A percentile compares a stretch with the other conserved stretches of the same genome.
These are phyloP conservation scores for Leccinum subrobustum DNA, from an alignment of 1,284 basidiomycete genomes.

Conservation along the genomic window DNA sequence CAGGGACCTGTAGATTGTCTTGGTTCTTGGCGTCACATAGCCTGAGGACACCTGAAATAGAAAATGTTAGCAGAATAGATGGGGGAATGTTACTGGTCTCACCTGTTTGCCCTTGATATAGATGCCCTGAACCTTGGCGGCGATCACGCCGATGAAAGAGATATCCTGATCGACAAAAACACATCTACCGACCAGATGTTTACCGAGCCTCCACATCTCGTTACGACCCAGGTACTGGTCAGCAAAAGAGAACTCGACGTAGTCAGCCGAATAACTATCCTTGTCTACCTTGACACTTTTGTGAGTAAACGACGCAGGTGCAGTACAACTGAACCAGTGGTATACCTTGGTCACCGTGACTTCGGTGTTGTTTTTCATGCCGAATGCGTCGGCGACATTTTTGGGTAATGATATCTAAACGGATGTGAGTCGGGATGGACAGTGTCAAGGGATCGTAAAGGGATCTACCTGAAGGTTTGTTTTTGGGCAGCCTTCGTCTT, in stretches of 20 bases:
- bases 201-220: conserved; percentile 89
- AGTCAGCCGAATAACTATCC: conserved; percentile 66
- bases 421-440: conserved; percentile 7
- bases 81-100: conserved; percentile 17
- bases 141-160: conserved; percentile 73
- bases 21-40: conserved; percentile 81
- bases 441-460: conserved; percentile 1
- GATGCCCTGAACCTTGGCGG: conserved; percentile 77
- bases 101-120: conserved; percentile 68
- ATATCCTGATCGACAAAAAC: conserved; percentile 71
- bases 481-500: conserved; percentile 57
- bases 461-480: conserved; percentile 61
- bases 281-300: conserved; percentile 57
- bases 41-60: conserved; percentile 69
- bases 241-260: conserved; percentile 86
- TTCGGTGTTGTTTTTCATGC: conserved; percentile 69
- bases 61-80: conserved; percentile 11
- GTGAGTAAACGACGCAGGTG: conserved; percentile 1
- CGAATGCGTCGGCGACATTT: conserved; percentile 65
- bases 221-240: conserved; percentile 91
- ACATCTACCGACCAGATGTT: conserved; percentile 76
- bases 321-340: too few species aligned
- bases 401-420: conserved; percentile 70
- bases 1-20: conserved; percentile 86
- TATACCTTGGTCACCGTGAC: conserved; percentile 36